Evolutionary conservation across 164 flowering plant species (phyloP).

Genomic region (Annona cherimola): DNA sequence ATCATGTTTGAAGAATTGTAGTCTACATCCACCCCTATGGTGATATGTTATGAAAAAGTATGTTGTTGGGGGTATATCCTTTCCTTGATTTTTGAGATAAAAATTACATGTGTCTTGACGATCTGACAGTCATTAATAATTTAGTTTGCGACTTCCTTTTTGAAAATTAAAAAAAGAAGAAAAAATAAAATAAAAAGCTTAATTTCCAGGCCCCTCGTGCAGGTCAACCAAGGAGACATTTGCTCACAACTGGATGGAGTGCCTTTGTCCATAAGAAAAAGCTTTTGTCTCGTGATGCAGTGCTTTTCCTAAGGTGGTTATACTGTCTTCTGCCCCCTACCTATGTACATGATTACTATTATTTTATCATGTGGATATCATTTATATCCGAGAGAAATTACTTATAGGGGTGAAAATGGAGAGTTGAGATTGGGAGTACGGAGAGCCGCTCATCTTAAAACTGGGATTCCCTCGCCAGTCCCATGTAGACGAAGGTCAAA

Average conservation of each 20-base stretch:
- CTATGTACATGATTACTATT: neutral
- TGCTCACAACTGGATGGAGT: conserved; percentile 99
- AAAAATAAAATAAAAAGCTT: neutral
- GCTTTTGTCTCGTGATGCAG: conserved; percentile 95
- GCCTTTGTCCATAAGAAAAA: conserved; percentile 93
- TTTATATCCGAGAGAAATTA: neutral
- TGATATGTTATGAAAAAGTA: neutral
- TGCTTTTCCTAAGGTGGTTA: conserved; percentile 82
- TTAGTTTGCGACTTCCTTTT: neutral
- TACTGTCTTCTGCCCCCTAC: neutral
- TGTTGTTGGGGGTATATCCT: neutral
- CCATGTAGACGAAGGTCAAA: conserved; percentile 35
- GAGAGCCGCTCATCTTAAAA: conserved; percentile 67
- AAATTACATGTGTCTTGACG: neutral
- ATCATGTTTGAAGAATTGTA: too few relatives aligned
- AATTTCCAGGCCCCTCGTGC: conserved; percentile 10
- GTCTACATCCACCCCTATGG: too few relatives aligned
- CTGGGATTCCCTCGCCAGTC: conserved; percentile 23
- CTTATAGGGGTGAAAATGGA: conserved; percentile 77
- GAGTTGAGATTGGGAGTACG: conserved; percentile 86
- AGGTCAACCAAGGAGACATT: conserved; percentile 98
- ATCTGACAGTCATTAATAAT: neutral
- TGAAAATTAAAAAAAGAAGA: too few relatives aligned
- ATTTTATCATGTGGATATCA: neutral
- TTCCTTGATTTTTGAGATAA: neutral